Base-by-base conservation (phyloP, 306 rosid species). In the Cucurbita maxima region DNA sequence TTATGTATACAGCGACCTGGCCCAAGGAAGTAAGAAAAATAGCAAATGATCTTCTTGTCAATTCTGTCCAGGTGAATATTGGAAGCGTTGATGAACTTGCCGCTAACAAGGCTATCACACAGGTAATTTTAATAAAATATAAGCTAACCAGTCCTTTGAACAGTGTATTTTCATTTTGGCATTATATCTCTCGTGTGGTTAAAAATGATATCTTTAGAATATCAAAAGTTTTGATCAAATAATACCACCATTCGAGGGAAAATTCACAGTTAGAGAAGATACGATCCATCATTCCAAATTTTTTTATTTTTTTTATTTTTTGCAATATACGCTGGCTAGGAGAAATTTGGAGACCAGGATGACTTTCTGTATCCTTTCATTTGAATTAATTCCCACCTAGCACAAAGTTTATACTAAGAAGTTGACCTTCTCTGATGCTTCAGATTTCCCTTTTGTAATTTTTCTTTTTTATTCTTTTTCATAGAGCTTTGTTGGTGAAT, bases 1-100 rank as follows among this genome's bases (percentile, higher is more conserved):
- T 95, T 62, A 95, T 95, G 99, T 95, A 85, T 81, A 95, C 99
- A 8, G 99, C 99, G 64, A 95, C 99, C 64, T 95, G 99, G 99
- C 99, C 99, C 12, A 95, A 95, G 86, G 99, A 95, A 89, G 99
- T 95, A 10, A 87, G 97, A 75, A 95, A 95, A 82, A 95, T 95
- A 83, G 99, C 99, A 0, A 2, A 90, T 34, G 99, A 95, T 77
- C 99, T 95, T 79, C 97, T 95, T 64, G 97, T 91, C 30, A 84
- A 87, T 82, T 94, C 99, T 56, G 96, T 91, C 85, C 99, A 95
- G 83, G 97, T 95, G 82, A 95, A 88, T 84, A 95, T 95, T 82
- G 99, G 99, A 76, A 91, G 74, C 36, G 97, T 89, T 43, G 95
- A 94, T 74, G 99, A 89, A 92, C 99, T 95, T 79, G 88, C 85